Evolutionary conservation across 768 basidiomycete species (phyloP).

Genomic region (Calocybe indica): DNA sequence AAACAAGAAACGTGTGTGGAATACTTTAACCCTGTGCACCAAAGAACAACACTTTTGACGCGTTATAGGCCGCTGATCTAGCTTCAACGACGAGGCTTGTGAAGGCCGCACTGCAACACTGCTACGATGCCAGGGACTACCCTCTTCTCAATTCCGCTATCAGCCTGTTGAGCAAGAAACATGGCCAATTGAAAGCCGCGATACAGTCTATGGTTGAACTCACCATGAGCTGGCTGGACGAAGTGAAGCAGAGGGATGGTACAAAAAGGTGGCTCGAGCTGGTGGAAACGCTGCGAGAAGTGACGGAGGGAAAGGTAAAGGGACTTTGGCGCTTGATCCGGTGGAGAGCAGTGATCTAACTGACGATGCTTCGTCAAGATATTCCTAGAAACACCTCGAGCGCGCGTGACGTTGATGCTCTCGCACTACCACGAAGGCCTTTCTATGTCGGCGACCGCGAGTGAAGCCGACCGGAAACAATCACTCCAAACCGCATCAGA

Average conservation of each 20-base stretch:
- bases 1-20: conserved; percentile 81
- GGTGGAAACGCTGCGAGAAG: conserved; percentile 81
- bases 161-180: conserved; percentile 81
- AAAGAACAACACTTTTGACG: background rate
- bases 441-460: conserved; percentile 34
- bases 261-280: conserved; percentile 78
- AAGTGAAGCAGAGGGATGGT: conserved; percentile 63
- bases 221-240: conserved; percentile 75
- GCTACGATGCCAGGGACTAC: conserved; percentile 68
- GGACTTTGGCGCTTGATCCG: background rate
- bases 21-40: conserved; percentile 1
- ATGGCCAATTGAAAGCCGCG: conserved; percentile 90
- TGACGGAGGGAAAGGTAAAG: conserved; percentile 94
- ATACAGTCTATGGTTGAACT: conserved; percentile 91
- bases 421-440: conserved; percentile 81
- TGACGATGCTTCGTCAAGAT: conserved; percentile 46
- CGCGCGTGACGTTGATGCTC: conserved; percentile 85
- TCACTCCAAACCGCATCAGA: conserved; percentile 85
- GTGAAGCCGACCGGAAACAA: conserved; percentile 50
- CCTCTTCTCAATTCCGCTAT: conserved; percentile 66
- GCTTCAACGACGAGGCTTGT: conserved; percentile 86
- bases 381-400: conserved; percentile 93
- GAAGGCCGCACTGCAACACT: conserved; percentile 64
- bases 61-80: conserved; percentile 82
- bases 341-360: background rate